A percentile compares a stretch with the other conserved stretches of the same genome.
Evolutionary conservation across 441 rosid species (phyloP).

Genomic region (Erodium texanum): DNA sequence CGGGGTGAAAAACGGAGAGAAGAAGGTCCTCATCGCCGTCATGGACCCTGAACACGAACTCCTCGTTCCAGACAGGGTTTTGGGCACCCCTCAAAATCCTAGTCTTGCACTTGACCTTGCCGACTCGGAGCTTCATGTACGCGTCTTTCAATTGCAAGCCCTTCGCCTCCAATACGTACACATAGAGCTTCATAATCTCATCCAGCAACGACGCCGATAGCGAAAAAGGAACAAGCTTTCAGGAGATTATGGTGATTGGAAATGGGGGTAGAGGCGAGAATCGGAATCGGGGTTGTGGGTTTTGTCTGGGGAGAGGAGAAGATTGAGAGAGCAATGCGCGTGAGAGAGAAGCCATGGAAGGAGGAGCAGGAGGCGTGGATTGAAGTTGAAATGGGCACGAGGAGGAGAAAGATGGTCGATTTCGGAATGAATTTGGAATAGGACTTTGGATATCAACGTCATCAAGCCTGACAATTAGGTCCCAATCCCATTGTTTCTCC

Average conservation of each 20-base stretch:
- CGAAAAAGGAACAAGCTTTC: background rate
- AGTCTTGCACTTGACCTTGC: slow-evolving; percentile 56
- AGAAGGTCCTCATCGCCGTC: slow-evolving; percentile 37
- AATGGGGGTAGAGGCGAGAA: background rate
- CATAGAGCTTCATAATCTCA: slow-evolving; percentile 53
- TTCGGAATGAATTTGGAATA: background rate
- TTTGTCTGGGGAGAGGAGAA: slow-evolving; percentile 3
- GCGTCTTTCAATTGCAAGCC: slow-evolving; percentile 47
- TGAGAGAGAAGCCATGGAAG: background rate
- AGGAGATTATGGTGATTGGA: too few species aligned
- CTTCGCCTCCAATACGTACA: slow-evolving; percentile 57
- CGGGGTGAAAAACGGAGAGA: slow-evolving; percentile 40
- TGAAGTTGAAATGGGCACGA: background rate
- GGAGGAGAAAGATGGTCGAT: slow-evolving; percentile 8
- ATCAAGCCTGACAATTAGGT: background rate
- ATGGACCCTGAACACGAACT: slow-evolving; percentile 47
- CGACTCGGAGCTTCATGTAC: slow-evolving; percentile 47
- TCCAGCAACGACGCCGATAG: background rate
- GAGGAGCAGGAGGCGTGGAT: background rate
- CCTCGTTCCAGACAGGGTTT: slow-evolving; percentile 72
- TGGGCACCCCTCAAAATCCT: slow-evolving; percentile 29
- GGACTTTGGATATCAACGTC: too few species aligned
- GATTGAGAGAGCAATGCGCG: background rate
- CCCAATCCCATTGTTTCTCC: background rate
- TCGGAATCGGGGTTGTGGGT: background rate